Evolutionary conservation across 2,329 filamentous ascomycete genomes (phyloP), one percentile per base, ranked within the genome.

Genomic region (Scedosporium aurantiacum): DNA sequence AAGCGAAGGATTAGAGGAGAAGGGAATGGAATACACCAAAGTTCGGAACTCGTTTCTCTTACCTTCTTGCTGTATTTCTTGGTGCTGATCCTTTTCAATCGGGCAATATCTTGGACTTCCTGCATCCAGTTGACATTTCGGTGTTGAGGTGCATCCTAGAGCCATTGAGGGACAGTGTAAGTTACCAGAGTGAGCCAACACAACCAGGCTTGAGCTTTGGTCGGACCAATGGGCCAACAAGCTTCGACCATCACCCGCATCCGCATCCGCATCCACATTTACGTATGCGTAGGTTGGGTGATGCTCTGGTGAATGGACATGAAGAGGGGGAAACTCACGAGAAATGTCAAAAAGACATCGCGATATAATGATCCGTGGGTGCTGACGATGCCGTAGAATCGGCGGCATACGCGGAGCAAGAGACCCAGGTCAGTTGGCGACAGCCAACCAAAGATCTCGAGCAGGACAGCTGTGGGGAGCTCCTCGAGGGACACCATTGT

Each of bases 381-480:
- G 57, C 73, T 76, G 60, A 88, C 76, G 64, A 83, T 82, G 40
- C 74, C 70, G 63, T 81, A 72, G 56, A 91, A 73, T 10, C 67
- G 69, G 18, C 72, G 76, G 69, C 82, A 88, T 56, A 79, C 79
- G 63, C 70, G 71, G 43, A 78, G 76, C 54, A 88, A 68, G 6
- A 72, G 69, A 1, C 77, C 74, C 7, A 90, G 72, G 64, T 89
- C 86, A 47, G 72, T 70, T 1, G 84, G 82, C 28, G 80, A 72
- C 43, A 87, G 76, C 65, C 79, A 77, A 62, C 70, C 72, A 64
- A 90, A 75, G 65, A 89, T 82, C 67, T 79, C 75, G 67, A 87
- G 82, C 27, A 89, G 69, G 50, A 89, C 78, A 74, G 90, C 87
- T 5, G 80, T 76, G 7, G 85, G 84, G 23, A 87, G 78, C 52